Evolutionary conservation across 306 rosid genomes (phyloP).

Genomic region (Albizia julibrissin): DNA sequence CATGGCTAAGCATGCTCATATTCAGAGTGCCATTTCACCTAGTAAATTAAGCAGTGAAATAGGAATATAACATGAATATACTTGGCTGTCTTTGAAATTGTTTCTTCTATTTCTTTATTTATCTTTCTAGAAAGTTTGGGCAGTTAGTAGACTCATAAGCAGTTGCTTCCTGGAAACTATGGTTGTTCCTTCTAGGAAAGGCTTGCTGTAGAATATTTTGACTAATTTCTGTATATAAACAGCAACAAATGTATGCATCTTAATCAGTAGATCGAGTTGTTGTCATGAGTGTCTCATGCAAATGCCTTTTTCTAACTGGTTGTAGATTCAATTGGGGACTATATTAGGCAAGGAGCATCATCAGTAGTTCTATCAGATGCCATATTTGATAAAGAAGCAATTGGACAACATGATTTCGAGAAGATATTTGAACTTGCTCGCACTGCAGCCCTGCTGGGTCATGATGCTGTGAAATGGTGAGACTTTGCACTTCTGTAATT

Average conservation of each 20-base stretch:
- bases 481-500: constrained; percentile 2
- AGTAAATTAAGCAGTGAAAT: not conserved
- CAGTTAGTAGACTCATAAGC: not conserved
- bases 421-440: constrained; percentile 68
- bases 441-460: constrained; percentile 60
- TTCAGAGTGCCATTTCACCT: not conserved
- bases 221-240: not conserved
- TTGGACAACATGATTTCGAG: constrained; percentile 45
- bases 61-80: not conserved
- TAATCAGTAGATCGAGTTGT: not conserved
- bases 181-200: not conserved
- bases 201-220: not conserved
- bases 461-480: constrained; percentile 59
- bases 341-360: constrained; percentile 69
- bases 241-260: constrained; percentile 4
- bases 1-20: not conserved
- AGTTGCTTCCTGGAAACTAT: not conserved
- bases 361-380: constrained; percentile 90
- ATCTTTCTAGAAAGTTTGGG: not conserved
- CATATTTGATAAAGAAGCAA: constrained; percentile 74
- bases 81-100: not conserved
- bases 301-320: constrained; percentile 17
- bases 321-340: constrained; percentile 68
- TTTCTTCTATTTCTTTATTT: not conserved
- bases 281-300: not conserved